These are phyloP conservation scores for Trichomonascaceae sp. DNA, from an alignment of 1,139 yeast genomes.

Conservation along the genomic window DNA sequence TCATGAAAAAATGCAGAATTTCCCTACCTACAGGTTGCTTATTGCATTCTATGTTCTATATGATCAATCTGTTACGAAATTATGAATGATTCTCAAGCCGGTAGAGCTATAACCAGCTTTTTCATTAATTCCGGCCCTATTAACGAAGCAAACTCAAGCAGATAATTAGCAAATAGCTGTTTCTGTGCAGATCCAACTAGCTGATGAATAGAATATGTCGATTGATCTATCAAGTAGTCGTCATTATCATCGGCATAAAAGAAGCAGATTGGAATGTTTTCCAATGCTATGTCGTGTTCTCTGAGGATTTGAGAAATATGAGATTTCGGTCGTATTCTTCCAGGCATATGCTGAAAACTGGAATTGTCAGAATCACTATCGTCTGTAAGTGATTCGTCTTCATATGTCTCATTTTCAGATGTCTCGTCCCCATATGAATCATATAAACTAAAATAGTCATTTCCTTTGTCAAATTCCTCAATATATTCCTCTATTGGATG, in stretches of 20 bases:
- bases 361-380: neutral
- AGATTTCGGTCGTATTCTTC: conserved; percentile 3
- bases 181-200: neutral
- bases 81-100: neutral
- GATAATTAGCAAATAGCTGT: neutral
- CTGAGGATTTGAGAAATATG: neutral
- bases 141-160: neutral
- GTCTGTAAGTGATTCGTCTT: too few species aligned
- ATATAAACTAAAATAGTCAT: conserved; percentile 7
- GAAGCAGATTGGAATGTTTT: neutral
- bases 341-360: conserved; percentile 6
- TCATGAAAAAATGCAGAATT: too few species aligned
- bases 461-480: conserved; percentile 10
- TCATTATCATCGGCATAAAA: neutral
- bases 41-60: neutral
- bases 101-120: neutral
- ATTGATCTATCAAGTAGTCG: neutral
- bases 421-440: neutral
- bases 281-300: neutral
- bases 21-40: too few species aligned
- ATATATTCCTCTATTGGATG: conserved; percentile 12
- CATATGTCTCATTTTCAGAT: neutral
- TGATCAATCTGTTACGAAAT: too few species aligned
- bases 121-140: neutral
- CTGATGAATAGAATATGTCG: neutral